Percentiles rank a stretch among this genome's conserved stretches.
Conservation (phyloP, 805 yeast genomes). For the Blastobotrys mokoenaii region DNA sequence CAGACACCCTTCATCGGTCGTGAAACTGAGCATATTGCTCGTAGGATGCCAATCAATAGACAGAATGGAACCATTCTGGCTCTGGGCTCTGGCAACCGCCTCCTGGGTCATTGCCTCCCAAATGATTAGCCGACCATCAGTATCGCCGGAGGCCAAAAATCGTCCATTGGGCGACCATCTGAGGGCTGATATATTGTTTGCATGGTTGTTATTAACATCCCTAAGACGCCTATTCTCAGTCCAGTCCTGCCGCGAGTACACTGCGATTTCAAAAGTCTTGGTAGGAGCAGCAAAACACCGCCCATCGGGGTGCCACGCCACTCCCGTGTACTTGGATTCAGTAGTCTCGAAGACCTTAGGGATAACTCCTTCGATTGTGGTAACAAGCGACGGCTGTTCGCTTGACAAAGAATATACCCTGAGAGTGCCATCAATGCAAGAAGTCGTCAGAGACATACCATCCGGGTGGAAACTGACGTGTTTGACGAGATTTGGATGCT, state of each 20-base stretch:
- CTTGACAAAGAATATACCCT: slow-evolving; percentile 24
- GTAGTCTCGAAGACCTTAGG: slow-evolving; percentile 27
- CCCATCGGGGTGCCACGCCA: slow-evolving; percentile 68
- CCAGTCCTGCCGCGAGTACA: slow-evolving; percentile 23
- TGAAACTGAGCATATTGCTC: slow-evolving; percentile 25
- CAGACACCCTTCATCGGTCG: slow-evolving; percentile 28
- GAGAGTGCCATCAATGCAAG: slow-evolving; percentile 28
- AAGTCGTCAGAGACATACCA: slow-evolving; percentile 24
- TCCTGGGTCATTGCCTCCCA: slow-evolving; percentile 43
- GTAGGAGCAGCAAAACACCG: slow-evolving; percentile 62
- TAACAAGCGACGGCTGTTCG: slow-evolving; percentile 18
- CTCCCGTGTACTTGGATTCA: slow-evolving; percentile 42
- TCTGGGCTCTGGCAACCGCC: slow-evolving; percentile 31
- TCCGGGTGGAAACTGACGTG: slow-evolving; percentile 37
- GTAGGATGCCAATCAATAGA: slow-evolving; percentile 34
- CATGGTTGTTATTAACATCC: slow-evolving; percentile 19
- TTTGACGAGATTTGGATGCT: slow-evolving; percentile 37
- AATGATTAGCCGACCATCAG: slow-evolving; percentile 43
- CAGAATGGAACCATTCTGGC: slow-evolving; percentile 3
- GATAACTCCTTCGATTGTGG: slow-evolving; percentile 21
- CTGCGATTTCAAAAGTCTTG: slow-evolving; percentile 26
- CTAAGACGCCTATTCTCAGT: slow-evolving; percentile 14
- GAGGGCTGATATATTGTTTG: slow-evolving; percentile 38
- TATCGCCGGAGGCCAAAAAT: slow-evolving; percentile 49
- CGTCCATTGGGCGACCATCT: slow-evolving; percentile 56